Conservation (phyloP, 2,329 filamentous ascomycete genomes). For the Xylaria sp. region DNA sequence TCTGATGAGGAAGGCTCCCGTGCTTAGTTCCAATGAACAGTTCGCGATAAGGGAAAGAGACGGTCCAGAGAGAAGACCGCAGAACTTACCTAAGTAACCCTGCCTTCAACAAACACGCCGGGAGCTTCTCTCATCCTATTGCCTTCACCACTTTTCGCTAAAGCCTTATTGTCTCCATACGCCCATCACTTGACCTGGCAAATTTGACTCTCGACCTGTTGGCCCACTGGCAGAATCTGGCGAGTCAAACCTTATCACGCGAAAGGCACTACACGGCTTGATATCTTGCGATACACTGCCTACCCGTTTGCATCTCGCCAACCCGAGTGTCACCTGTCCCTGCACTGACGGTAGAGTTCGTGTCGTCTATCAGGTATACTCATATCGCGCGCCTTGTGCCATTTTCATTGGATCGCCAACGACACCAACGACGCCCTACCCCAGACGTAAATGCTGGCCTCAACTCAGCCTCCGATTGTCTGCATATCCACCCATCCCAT, state of each 20-base stretch:
- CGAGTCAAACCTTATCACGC: constrained; percentile 15
- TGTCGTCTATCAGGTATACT: constrained; percentile 16
- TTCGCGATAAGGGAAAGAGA: constrained; percentile 31
- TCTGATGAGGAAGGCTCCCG: constrained; percentile 34
- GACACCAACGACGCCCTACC: constrained; percentile 25
- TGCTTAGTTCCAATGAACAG: constrained; percentile 28
- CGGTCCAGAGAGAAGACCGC: constrained; percentile 19
- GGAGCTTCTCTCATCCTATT: constrained; percentile 17
- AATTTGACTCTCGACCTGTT: constrained; percentile 19
- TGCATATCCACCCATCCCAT: constrained; percentile 13
- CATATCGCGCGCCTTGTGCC: constrained; percentile 5
- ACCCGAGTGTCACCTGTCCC: constrained; percentile 10
- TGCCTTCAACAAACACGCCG: not conserved
- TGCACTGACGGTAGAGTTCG: not conserved
- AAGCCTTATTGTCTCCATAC: constrained; percentile 24
- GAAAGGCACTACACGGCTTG: constrained; percentile 11
- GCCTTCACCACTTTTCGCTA: constrained; percentile 27
- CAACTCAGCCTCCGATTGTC: constrained; percentile 35
- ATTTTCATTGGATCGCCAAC: constrained; percentile 26
- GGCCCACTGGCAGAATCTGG: constrained; percentile 19
- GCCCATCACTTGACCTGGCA: constrained; percentile 28
- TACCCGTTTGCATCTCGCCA: constrained; percentile 1
- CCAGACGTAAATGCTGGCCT: constrained; percentile 32
- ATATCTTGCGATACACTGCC: constrained; percentile 17
- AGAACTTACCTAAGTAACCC: constrained; percentile 5